These are phyloP conservation scores for Gardenia jasminoides DNA, from an alignment of 257 asterid genomes.

Conservation along the genomic window DNA sequence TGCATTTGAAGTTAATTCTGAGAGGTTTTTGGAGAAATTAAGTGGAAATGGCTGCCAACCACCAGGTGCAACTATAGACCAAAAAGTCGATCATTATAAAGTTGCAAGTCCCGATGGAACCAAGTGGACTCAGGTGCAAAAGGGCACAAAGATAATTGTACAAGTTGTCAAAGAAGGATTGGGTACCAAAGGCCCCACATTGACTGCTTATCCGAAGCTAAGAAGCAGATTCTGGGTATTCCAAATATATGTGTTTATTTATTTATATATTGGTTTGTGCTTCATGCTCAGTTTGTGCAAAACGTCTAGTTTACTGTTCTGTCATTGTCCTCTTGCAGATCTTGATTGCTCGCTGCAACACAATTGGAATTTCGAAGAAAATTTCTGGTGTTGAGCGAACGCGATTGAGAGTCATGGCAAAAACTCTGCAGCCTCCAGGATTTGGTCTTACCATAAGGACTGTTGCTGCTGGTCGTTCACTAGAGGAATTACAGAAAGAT, in stretches of 20 bases:
- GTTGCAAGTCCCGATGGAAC: constrained; percentile 34
- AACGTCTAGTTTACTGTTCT: constrained; percentile 18
- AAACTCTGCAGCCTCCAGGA: constrained; percentile 85
- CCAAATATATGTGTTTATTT: constrained; percentile 17
- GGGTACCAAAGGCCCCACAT: constrained; percentile 89
- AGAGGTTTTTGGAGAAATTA: constrained; percentile 33
- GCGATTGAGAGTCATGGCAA: constrained; percentile 79
- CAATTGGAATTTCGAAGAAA: constrained; percentile 87
- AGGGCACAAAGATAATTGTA: constrained; percentile 84
- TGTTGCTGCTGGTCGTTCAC: constrained; percentile 84
- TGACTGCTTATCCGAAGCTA: constrained; percentile 93
- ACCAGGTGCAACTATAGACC: constrained; percentile 24
- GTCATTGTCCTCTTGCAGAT: constrained; percentile 50
- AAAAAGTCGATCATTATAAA: constrained; percentile 23
- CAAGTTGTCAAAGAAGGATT: constrained; percentile 97
- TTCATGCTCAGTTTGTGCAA: constrained; percentile 27
- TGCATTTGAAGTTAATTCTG: constrained; percentile 38
- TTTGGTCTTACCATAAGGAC: constrained; percentile 93
- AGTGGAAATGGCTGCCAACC: constrained; percentile 38
- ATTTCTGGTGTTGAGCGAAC: constrained; percentile 88
- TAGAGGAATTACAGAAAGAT: constrained; percentile 85
- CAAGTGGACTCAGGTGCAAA: constrained; percentile 63
- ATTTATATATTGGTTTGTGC: constrained; percentile 24
- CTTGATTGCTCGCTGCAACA: constrained; percentile 58
- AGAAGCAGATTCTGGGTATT: constrained; percentile 97